Percentiles rank a stretch among this genome's conserved stretches.
Conservation (phyloP, 257 asterid species). For the Petunia secreta region DNA sequence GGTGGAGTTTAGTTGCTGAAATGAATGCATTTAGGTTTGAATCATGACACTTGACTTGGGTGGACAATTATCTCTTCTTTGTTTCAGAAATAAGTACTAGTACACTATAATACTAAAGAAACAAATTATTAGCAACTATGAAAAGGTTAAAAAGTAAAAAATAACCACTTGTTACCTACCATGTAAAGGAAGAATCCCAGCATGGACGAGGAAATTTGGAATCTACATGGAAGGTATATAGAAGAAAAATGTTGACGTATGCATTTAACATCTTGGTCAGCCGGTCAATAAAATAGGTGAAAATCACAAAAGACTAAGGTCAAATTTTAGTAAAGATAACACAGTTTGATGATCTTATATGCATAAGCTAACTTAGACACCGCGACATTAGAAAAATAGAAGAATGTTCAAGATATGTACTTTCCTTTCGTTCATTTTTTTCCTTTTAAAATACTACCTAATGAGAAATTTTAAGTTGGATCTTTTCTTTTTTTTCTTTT, state of each 20-base stretch:
- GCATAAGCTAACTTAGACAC: too few species aligned
- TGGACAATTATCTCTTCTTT: not conserved
- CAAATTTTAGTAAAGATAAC: too few species aligned
- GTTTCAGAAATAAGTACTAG: not conserved
- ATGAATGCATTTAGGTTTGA: constrained; percentile 1
- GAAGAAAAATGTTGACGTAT: too few species aligned
- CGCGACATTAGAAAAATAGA: too few species aligned
- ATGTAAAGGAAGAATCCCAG: constrained; percentile 3
- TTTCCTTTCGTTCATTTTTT: not conserved
- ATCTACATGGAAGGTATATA: too few species aligned
- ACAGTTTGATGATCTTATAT: too few species aligned
- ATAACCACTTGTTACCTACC: not conserved
- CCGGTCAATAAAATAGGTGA: too few species aligned
- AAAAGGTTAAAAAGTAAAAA: not conserved
- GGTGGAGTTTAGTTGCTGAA: not conserved
- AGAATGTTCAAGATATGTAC: too few species aligned
- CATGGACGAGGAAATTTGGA: constrained; percentile 11
- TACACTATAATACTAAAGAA: too few species aligned
- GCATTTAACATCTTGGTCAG: too few species aligned
- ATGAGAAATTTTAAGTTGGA: not conserved
- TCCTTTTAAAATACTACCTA: not conserved
- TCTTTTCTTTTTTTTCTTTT: not conserved
- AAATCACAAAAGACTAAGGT: too few species aligned
- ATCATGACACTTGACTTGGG: constrained; percentile 11
- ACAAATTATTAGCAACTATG: not conserved